Evolutionary conservation across 805 yeast species (phyloP).

Genomic region (Candida lessepsii): DNA sequence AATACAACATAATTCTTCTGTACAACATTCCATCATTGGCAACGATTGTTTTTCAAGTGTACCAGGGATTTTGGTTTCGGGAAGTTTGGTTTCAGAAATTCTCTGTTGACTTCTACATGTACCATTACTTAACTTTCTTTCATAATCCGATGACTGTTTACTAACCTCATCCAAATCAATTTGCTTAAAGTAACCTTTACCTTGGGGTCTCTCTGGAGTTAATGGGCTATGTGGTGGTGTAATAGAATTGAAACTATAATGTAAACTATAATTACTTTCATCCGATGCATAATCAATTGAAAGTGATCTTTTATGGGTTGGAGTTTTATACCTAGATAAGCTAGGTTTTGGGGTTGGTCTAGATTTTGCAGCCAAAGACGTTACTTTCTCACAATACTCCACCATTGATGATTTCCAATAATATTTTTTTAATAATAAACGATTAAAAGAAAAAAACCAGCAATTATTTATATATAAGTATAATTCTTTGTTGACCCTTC

Average conservation of each 20-base stretch:
- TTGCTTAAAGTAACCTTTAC: background rate
- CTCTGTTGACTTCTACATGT: background rate
- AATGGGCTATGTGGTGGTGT: conserved; percentile 8
- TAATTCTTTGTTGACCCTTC: too few species aligned
- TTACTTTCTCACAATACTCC: background rate
- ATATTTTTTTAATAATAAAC: too few species aligned
- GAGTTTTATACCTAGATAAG: too few species aligned
- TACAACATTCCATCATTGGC: too few species aligned
- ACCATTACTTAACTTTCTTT: conserved; percentile 7
- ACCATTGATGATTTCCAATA: background rate
- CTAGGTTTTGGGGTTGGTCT: too few species aligned
- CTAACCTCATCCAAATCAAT: conserved; percentile 19
- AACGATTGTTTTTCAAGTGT: too few species aligned
- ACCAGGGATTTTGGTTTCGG: too few species aligned
- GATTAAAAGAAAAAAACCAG: too few species aligned
- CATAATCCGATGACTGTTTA: conserved; percentile 12
- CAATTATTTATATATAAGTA: too few species aligned
- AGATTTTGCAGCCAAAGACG: background rate
- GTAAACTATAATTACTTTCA: conserved; percentile 8
- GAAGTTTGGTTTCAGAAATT: conserved; percentile 1
- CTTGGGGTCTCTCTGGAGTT: background rate
- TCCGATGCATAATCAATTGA: conserved; percentile 13
- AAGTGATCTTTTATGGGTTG: conserved; percentile 5
- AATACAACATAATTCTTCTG: too few species aligned
- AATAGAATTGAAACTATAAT: background rate